Evolutionary conservation across 2,329 filamentous ascomycete species (phyloP).

Genomic region (Trichoderma hamatum): DNA sequence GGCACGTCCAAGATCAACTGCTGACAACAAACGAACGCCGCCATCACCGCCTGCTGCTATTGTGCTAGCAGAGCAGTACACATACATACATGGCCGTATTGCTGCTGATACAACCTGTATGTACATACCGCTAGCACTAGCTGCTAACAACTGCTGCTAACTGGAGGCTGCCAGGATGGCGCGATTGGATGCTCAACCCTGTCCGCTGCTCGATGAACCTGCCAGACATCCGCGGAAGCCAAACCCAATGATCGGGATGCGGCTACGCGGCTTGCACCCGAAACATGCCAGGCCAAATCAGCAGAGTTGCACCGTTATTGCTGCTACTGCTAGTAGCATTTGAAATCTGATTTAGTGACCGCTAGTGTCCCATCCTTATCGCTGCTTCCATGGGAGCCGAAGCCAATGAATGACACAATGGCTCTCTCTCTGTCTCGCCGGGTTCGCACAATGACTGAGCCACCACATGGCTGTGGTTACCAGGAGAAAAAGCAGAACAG

Average conservation of each 20-base stretch:
- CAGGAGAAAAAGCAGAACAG: neutral
- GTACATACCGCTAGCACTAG: neutral
- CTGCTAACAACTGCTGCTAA: neutral
- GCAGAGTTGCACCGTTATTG: neutral
- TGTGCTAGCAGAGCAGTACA: neutral
- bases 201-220: neutral
- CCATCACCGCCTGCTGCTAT: neutral
- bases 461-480: neutral
- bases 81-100: neutral
- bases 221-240: neutral
- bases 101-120: no score
- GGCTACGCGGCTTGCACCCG: slow-evolving; percentile 14
- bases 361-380: neutral
- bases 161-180: neutral
- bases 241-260: slow-evolving; percentile 1
- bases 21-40: neutral
- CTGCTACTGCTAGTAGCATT: neutral
- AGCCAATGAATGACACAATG: neutral
- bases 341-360: neutral
- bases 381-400: neutral
- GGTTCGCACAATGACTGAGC: neutral
- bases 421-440: neutral
- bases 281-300: neutral
- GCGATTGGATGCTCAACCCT: neutral
- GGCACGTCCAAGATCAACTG: neutral